phyloP scores from a whole-genome alignment of 2,329 filamentous ascomycete species.

The Phialemonium atrogriseum region DNA sequence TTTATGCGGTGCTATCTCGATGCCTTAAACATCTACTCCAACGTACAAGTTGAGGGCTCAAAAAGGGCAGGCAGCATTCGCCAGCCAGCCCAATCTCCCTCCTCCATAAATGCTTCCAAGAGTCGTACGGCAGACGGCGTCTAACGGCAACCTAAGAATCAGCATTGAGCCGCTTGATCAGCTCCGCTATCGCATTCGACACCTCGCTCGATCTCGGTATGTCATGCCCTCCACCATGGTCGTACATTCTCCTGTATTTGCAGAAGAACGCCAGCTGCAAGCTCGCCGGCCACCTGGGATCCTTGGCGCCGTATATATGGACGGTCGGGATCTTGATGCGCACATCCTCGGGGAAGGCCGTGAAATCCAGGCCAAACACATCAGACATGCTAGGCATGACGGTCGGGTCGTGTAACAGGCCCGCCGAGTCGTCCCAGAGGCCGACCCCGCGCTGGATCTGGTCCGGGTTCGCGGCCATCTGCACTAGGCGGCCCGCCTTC shows the following conservation, averaged over 20 bases:
- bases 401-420: constrained; percentile 21
- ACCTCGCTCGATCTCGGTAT: constrained; percentile 26
- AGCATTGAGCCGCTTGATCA: constrained; percentile 19
- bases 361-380: constrained; percentile 26
- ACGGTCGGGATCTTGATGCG: constrained; percentile 25
- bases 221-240: constrained; percentile 29
- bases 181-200: constrained; percentile 19
- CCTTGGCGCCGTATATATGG: constrained; percentile 26
- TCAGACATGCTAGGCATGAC: constrained; percentile 18
- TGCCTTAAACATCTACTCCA: too few relatives aligned
- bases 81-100: too few relatives aligned
- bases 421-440: constrained; percentile 24
- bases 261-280: constrained; percentile 27
- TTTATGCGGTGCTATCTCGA: too few relatives aligned
- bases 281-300: constrained; percentile 25
- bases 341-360: constrained; percentile 19
- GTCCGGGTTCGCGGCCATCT: constrained; percentile 15
- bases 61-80: too few relatives aligned
- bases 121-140: too few relatives aligned
- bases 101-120: too few relatives aligned
- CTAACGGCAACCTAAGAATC: too few relatives aligned
- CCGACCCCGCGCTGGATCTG: constrained; percentile 19
- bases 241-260: constrained; percentile 20
- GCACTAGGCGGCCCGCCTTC: constrained; percentile 17
- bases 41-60: too few relatives aligned